phyloP scores from a whole-genome alignment of 2,329 filamentous ascomycete species.

The Verticillium klebahnii region DNA sequence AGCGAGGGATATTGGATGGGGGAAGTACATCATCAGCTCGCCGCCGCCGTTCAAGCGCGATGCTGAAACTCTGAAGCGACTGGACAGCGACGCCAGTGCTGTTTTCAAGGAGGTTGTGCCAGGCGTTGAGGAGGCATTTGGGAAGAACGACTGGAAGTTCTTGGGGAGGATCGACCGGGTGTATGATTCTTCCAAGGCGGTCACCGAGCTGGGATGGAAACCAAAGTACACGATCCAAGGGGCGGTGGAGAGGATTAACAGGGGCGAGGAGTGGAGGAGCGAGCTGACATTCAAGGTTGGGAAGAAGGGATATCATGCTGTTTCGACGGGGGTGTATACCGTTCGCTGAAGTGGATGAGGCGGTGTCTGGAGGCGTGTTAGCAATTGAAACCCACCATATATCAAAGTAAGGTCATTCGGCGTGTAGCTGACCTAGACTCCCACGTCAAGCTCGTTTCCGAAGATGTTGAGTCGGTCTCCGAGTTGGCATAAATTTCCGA shows the following conservation, averaged over 20 bases:
- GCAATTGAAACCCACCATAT: no score
- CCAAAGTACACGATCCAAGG: constrained; percentile 35
- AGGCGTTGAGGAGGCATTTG: constrained; percentile 23
- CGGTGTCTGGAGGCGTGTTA: no score
- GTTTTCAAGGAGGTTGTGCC: constrained; percentile 24
- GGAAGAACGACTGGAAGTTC: constrained; percentile 28
- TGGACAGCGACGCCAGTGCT: constrained; percentile 26
- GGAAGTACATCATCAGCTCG: constrained; percentile 37
- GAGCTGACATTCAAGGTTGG: constrained; percentile 33
- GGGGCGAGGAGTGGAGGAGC: constrained; percentile 33
- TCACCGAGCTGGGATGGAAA: constrained; percentile 35
- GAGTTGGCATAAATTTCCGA: no score
- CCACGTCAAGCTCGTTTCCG: no score
- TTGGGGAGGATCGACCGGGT: constrained; percentile 35
- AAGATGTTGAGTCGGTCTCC: no score
- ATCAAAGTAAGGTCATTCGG: no score
- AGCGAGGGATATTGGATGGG: constrained; percentile 27
- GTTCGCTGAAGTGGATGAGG: constrained; percentile 16
- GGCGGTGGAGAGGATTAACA: constrained; percentile 25
- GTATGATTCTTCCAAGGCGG: constrained; percentile 37
- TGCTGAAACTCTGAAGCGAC: constrained; percentile 20
- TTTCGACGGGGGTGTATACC: constrained; percentile 38
- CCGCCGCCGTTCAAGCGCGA: constrained; percentile 32
- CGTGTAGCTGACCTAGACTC: no score
- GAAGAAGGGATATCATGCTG: constrained; percentile 38